Percentiles rank a stretch among this genome's conserved stretches.
phyloP scores from a whole-genome alignment of 768 basidiomycete genomes.

The Ramaria rubella region DNA sequence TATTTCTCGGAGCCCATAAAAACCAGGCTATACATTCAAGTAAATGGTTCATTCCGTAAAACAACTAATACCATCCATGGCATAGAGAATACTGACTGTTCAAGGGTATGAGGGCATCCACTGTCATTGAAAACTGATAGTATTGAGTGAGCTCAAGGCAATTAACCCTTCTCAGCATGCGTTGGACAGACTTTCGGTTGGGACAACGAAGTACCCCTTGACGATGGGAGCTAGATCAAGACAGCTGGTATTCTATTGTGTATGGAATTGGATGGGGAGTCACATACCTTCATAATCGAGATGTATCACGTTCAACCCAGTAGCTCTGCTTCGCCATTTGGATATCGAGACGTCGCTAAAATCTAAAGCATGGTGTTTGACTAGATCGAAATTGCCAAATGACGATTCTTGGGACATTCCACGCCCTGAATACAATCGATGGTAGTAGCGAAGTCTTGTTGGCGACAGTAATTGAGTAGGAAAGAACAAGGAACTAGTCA shows the following conservation, averaged over 20 bases:
- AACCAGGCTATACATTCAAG: conserved; percentile 49
- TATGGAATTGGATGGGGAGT: conserved; percentile 9
- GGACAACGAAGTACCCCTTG: conserved; percentile 85
- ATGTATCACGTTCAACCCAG: conserved; percentile 87
- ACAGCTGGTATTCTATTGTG: conserved; percentile 7
- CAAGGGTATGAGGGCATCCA: conserved; percentile 93
- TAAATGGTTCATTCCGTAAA: not conserved
- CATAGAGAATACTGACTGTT: conserved; percentile 65
- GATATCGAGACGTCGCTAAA: conserved; percentile 76
- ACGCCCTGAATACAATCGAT: not conserved
- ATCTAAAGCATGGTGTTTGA: conserved; percentile 68
- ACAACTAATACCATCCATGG: not conserved
- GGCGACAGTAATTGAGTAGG: not conserved
- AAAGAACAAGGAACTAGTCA: not conserved
- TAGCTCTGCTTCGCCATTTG: conserved; percentile 82
- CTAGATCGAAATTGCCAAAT: conserved; percentile 78
- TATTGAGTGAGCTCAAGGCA: not conserved
- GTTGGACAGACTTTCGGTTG: conserved; percentile 71
- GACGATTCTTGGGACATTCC: conserved; percentile 14
- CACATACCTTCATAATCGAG: conserved; percentile 78
- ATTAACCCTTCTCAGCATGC: not conserved
- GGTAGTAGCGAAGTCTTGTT: not conserved
- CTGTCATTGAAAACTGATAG: conserved; percentile 82
- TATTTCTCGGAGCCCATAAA: conserved; percentile 96
- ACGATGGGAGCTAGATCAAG: conserved; percentile 65